phyloP scores from a whole-genome alignment of 2,329 filamentous ascomycete species.

The Orbilia brochopaga region DNA sequence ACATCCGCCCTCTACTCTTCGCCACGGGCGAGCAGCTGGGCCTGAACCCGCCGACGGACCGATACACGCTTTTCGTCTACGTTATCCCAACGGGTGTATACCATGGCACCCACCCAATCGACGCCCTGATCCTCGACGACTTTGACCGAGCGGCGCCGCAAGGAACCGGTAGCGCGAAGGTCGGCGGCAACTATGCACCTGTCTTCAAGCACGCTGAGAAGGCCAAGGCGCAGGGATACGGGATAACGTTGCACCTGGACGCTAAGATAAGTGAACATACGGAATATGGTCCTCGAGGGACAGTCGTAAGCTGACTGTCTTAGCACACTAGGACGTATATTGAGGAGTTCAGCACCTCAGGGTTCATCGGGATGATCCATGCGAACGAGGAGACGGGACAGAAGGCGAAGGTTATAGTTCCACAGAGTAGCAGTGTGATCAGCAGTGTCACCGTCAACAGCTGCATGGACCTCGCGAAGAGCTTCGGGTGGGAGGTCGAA shows the following conservation, averaged over 20 bases:
- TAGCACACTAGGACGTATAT: slow-evolving; percentile 81
- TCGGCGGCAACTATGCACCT: slow-evolving; percentile 94
- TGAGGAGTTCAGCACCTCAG: slow-evolving; percentile 94
- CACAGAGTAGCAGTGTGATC: slow-evolving; percentile 85
- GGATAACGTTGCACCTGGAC: slow-evolving; percentile 94
- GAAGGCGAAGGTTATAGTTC: slow-evolving; percentile 77
- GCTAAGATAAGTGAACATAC: slow-evolving; percentile 42
- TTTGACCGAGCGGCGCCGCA: slow-evolving; percentile 93
- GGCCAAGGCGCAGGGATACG: slow-evolving; percentile 77
- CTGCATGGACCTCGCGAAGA: slow-evolving; percentile 74
- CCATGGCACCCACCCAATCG: slow-evolving; percentile 86
- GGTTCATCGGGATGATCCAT: slow-evolving; percentile 80
- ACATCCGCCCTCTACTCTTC: slow-evolving; percentile 86
- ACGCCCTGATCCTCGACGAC: slow-evolving; percentile 84
- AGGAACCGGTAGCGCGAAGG: slow-evolving; percentile 88
- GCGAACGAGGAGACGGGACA: slow-evolving; percentile 62
- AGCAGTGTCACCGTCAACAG: slow-evolving; percentile 83
- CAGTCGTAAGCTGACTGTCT: slow-evolving; percentile 49
- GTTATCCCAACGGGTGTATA: slow-evolving; percentile 93
- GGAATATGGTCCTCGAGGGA: background rate
- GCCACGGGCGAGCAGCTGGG: slow-evolving; percentile 86
- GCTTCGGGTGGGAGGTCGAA: slow-evolving; percentile 82
- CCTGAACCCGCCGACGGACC: slow-evolving; percentile 77
- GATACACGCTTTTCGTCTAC: slow-evolving; percentile 83
- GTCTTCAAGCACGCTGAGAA: slow-evolving; percentile 86